Evolutionary conservation across 2,329 filamentous ascomycete genomes (phyloP).

Genomic region (Aspergillus flavus): DNA sequence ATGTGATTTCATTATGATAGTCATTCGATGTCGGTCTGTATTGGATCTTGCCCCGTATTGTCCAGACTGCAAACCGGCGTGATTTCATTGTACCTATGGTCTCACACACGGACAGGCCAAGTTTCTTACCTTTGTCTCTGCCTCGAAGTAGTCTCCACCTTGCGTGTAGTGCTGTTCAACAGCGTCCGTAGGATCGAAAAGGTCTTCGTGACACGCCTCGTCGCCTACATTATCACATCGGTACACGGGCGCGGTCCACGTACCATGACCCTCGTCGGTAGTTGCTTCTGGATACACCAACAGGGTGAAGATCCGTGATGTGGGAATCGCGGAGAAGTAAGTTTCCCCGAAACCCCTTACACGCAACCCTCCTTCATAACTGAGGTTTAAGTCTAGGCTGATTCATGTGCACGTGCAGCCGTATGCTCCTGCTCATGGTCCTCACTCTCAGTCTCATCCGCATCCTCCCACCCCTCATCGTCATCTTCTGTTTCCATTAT

Average conservation of each 20-base stretch:
- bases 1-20: not conserved
- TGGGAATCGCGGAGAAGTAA: not conserved
- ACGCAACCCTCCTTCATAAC: not conserved
- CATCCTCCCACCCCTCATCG: slow-evolving; percentile 10
- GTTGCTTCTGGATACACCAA: not conserved
- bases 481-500: not conserved
- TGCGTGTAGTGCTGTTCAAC: not conserved
- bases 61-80: not conserved
- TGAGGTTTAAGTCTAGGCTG: not conserved
- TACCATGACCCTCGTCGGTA: not conserved
- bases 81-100: not conserved
- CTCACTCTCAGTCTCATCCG: slow-evolving; percentile 2
- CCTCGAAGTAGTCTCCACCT: not conserved
- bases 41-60: not conserved
- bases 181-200: not conserved
- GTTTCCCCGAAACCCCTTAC: not conserved
- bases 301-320: not conserved
- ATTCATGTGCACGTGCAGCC: not conserved
- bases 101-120: not conserved
- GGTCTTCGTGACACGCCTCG: not conserved
- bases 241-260: not conserved
- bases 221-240: not conserved
- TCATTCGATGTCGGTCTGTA: not conserved
- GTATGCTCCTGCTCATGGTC: slow-evolving; percentile 2
- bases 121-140: not conserved